Evolutionary conservation across 2,329 filamentous ascomycete genomes (phyloP), one percentile per base, ranked within the genome.

Genomic region (Exophiala bonariae): DNA sequence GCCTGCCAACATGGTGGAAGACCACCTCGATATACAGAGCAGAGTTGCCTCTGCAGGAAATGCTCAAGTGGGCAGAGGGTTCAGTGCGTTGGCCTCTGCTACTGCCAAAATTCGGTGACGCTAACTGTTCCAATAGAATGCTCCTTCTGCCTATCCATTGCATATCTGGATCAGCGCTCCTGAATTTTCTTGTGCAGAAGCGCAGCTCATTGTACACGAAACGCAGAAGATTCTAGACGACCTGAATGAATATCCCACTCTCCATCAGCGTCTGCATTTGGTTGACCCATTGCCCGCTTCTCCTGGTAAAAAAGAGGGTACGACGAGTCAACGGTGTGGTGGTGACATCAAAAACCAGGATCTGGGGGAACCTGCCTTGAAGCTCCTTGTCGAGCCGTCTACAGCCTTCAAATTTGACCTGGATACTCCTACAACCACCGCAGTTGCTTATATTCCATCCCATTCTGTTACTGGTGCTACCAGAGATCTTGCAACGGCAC

Each of bases 1-100:
- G 93, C 2, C 67, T 99, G 56, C 93, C 93, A 47, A 85, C 95
- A 79, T 99, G 93, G 93, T 95, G 89, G 83, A 84, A 83, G 66
- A 97, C 93, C 1, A 99, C 93, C 3, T 86, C 87, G 0, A 95
- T 97, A 45, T 91, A 95, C 67, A 82, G 93, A 45, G 91, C 92
- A 10, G 79, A 83, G 35, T 73, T 99, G 58, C 93, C 93, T 4
- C 68, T 96, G 57, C 79, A 86, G 63, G 80, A 84, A 44, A 99
- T 99, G 93, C 80, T 87, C 58, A 80, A 86, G 52, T 97, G 93
- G 92, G 87, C 89, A 8, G 87, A 95, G 62, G 90, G 90, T 56
- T 89, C 87, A 78, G 91, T 95, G 67, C 37, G 44, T 37, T 44
- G 30, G 28, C 19, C 22, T 22, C 13, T 36, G 22, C 19, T 41